Evolutionary conservation across 108 stramenopile species (phyloP).

Genomic region (Seminavis robusta): DNA sequence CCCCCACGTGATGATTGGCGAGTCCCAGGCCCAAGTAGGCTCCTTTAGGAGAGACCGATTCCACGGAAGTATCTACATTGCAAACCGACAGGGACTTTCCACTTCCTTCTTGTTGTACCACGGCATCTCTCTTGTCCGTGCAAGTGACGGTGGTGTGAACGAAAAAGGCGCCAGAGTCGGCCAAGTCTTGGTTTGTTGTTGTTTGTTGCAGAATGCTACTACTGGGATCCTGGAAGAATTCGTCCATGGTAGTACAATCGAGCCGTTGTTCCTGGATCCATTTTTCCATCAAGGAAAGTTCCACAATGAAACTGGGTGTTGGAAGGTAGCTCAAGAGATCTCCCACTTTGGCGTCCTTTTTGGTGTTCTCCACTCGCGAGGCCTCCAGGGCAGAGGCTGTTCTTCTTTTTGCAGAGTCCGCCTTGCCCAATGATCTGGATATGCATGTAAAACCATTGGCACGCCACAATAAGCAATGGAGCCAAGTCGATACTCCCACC

Average conservation of each 20-base stretch:
- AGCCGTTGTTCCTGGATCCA: slow-evolving; percentile 14
- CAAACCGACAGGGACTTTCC: slow-evolving; percentile 20
- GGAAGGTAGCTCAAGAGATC: slow-evolving; percentile 52
- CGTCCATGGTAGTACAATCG: slow-evolving; percentile 13
- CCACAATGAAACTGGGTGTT: slow-evolving; percentile 43
- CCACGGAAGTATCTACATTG: slow-evolving; percentile 8
- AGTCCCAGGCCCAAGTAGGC: slow-evolving; percentile 56
- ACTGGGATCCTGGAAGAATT: slow-evolving; percentile 11
- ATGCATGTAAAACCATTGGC: too few species aligned
- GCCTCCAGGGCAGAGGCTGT: too few species aligned
- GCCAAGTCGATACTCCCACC: too few species aligned
- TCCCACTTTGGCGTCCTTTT: slow-evolving; percentile 5
- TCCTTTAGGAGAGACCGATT: slow-evolving; percentile 1
- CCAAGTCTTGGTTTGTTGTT: not conserved
- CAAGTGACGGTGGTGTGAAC: slow-evolving; percentile 23
- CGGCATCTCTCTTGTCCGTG: slow-evolving; percentile 14
- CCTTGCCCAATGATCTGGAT: too few species aligned
- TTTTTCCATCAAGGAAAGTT: slow-evolving; percentile 22
- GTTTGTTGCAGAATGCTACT: not conserved
- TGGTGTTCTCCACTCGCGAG: not conserved
- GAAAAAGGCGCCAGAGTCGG: slow-evolving; percentile 22
- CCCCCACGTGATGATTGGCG: slow-evolving; percentile 78
- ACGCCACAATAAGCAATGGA: too few species aligned
- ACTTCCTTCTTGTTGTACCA: not conserved
- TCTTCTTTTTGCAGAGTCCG: too few species aligned